Percentiles rank a stretch among this genome's conserved stretches.
Conservation (phyloP, 2,329 filamentous ascomycete genomes). For the Cordyceps militaris region DNA sequence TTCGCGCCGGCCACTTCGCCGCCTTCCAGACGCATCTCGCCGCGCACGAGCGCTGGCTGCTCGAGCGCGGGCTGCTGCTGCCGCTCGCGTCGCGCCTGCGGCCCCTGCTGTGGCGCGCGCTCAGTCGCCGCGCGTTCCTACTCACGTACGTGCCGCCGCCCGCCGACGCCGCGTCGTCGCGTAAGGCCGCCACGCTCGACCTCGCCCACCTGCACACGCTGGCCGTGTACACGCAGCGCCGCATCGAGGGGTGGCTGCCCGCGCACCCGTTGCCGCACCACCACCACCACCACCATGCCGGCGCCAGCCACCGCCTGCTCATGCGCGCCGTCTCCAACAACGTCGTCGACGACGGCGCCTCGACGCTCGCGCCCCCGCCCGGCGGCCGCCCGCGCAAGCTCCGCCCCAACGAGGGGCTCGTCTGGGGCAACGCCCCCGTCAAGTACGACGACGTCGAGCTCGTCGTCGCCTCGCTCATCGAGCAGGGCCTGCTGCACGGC, state of each 20-base stretch:
- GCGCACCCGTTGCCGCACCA: conserved; percentile 21
- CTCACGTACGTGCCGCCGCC: conserved; percentile 68
- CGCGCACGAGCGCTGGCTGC: conserved; percentile 62
- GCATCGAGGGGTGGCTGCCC: conserved; percentile 51
- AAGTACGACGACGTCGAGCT: conserved; percentile 65
- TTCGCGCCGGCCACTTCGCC: conserved; percentile 67
- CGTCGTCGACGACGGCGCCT: conserved; percentile 28
- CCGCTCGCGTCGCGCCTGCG: conserved; percentile 71
- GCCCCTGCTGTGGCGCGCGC: conserved; percentile 74
- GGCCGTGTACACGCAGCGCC: conserved; percentile 58
- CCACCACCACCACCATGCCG: conserved; percentile 33
- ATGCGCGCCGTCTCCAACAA: conserved; percentile 45
- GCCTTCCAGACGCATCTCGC: conserved; percentile 65
- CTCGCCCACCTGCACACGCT: conserved; percentile 60
- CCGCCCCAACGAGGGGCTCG: conserved; percentile 50
- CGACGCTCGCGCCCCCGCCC: conserved; percentile 41
- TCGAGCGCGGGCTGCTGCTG: conserved; percentile 67
- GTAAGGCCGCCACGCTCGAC: conserved; percentile 66
- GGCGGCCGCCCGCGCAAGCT: conserved; percentile 38
- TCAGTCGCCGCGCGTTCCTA: conserved; percentile 71
- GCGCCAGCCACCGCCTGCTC: conserved; percentile 44
- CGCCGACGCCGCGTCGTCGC: conserved; percentile 38
- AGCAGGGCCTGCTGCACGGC: conserved; percentile 74
- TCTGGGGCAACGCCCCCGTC: conserved; percentile 57
- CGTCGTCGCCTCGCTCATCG: conserved; percentile 67